Evolutionary conservation across 257 asterid species (phyloP), one percentile per base, ranked within the genome.

Genomic region (Paulownia fortunei): DNA sequence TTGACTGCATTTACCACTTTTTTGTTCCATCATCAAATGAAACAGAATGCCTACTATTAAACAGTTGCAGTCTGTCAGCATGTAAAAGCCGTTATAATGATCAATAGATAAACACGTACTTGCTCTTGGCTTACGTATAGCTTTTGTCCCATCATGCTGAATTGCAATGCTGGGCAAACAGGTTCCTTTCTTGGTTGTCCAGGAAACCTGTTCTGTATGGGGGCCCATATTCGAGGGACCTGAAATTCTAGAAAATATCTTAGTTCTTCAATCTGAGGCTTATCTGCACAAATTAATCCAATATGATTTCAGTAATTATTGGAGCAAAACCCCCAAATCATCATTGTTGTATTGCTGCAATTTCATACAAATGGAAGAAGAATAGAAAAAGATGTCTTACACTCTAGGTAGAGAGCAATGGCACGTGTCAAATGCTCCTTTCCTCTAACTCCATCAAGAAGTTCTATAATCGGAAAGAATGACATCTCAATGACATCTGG

Each of bases 91-190:
- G n/a, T n/a, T n/a, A 13, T 44, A 46, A n/a, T n/a, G 26, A 58
- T 32, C 36, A 71, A 13, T 63, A 21, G 56, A 49, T 49, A 19
- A n/a, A n/a, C 19, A 82, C 91, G 2, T 86, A 91, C 98, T 82
- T 93, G 98, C 67, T 88, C 96, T 79, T 85, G 97, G 91, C 94
- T 88, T 79, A 93, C 89, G 15, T 88, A 91, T 56, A 93, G 92
- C 81, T 91, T 93, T 78, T 90, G 96, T 11, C 97, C 98, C 98
- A 93, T 93, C 94, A 93, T 88, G 85, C 96, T 93, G 81, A 93
- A 91, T 80, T 89, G 96, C 78, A 93, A 80, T 4, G 96, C 86
- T 5, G 90, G 96, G 79, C 96, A 91, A 80, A 93, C 94, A 46
- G 96, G 98, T 81, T 88, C 98, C 79, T 91, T 93, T 89, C 98